These are phyloP conservation scores for Phaeolepiota aurea DNA, from an alignment of 768 basidiomycete genomes.

Conservation along the genomic window DNA sequence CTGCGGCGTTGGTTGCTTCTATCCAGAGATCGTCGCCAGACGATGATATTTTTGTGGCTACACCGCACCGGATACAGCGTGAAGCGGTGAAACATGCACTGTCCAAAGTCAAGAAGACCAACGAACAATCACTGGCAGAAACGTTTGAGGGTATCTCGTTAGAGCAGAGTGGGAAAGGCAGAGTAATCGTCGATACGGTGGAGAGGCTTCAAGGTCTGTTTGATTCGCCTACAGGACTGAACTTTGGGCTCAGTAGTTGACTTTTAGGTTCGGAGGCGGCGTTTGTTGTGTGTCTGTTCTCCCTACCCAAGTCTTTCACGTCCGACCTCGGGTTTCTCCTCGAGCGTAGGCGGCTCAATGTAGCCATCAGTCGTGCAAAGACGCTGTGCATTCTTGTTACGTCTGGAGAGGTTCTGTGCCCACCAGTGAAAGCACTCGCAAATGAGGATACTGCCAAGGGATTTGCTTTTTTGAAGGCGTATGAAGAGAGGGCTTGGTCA, in stretches of 20 bases:
- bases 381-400: slow-evolving; percentile 39
- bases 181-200: slow-evolving; percentile 39
- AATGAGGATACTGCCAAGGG: slow-evolving; percentile 38
- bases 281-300: slow-evolving; percentile 46
- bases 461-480: slow-evolving; percentile 39
- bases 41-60: slow-evolving; percentile 42
- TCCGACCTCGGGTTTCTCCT: slow-evolving; percentile 35
- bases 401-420: slow-evolving; percentile 34
- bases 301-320: slow-evolving; percentile 27
- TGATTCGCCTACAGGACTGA: background rate
- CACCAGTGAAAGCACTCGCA: slow-evolving; percentile 32
- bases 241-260: background rate
- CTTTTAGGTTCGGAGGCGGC: slow-evolving; percentile 39
- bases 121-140: slow-evolving; percentile 8
- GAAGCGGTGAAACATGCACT: slow-evolving; percentile 38
- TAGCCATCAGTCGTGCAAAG: slow-evolving; percentile 46
- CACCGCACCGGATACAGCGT: slow-evolving; percentile 44
- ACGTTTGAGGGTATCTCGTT: slow-evolving; percentile 10
- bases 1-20: slow-evolving; percentile 31
- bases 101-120: slow-evolving; percentile 12
- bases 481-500: slow-evolving; percentile 42
- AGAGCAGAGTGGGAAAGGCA: slow-evolving; percentile 7
- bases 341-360: slow-evolving; percentile 40
- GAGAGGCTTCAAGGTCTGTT: slow-evolving; percentile 39
- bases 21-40: slow-evolving; percentile 27